These are phyloP conservation scores for Boletus barrowsii DNA, from an alignment of 768 basidiomycete species.

Conservation along the genomic window DNA sequence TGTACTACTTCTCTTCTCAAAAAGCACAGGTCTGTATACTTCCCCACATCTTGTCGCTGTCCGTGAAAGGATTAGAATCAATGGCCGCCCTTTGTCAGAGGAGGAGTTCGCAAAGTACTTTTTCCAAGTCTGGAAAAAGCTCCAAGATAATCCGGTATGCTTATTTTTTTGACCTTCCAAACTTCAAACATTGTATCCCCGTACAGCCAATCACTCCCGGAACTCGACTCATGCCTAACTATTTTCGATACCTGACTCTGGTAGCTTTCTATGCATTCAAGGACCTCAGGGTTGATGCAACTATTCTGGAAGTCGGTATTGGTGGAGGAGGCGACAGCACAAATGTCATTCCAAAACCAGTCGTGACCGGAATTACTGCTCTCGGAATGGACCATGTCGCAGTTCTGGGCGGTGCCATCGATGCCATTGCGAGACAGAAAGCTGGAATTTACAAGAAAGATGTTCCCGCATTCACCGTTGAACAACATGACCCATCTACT, in stretches of 20 bases:
- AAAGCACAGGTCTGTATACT: constrained; percentile 77
- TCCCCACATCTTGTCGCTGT: constrained; percentile 97
- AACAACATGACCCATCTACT: constrained; percentile 70
- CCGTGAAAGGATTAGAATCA: constrained; percentile 91
- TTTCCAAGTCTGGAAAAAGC: constrained; percentile 92
- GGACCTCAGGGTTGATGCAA: constrained; percentile 77
- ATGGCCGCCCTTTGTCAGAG: constrained; percentile 87
- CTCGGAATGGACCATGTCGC: constrained; percentile 90
- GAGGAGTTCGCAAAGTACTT: constrained; percentile 87
- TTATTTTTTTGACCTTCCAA: neutral
- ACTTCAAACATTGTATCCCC: neutral
- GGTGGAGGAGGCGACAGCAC: constrained; percentile 95
- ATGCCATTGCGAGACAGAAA: constrained; percentile 93
- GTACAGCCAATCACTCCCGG: constrained; percentile 43
- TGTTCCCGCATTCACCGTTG: constrained; percentile 82
- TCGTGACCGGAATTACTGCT: constrained; percentile 87
- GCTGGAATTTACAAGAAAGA: constrained; percentile 95
- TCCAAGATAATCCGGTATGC: constrained; percentile 64
- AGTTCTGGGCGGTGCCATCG: constrained; percentile 83
- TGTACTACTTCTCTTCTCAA: neutral
- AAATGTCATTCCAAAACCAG: constrained; percentile 86
- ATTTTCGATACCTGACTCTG: constrained; percentile 92
- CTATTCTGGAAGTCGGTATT: constrained; percentile 94
- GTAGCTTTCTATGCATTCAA: constrained; percentile 90
- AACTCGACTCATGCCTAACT: constrained; percentile 79